A percentile compares a stretch with the other conserved stretches of the same genome.
These are phyloP conservation scores for Pseudocercospora macadamiae DNA, from an alignment of 2,329 filamentous ascomycete genomes.

Conservation along the genomic window DNA sequence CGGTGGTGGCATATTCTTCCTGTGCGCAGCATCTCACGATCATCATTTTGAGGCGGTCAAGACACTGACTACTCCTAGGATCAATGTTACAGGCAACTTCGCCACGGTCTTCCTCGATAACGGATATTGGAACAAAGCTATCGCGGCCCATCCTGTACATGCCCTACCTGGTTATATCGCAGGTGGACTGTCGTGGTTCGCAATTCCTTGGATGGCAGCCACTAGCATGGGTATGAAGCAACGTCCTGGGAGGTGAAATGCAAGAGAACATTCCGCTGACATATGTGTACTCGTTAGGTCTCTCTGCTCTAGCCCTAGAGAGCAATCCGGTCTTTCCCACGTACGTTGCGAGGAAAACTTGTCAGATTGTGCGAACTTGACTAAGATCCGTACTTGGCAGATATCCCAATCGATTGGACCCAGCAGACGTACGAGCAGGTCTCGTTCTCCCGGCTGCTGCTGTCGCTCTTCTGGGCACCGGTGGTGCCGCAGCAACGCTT, in stretches of 20 bases:
- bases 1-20: conserved; percentile 30
- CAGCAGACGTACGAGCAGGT: conserved; percentile 75
- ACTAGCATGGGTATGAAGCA: conserved; percentile 46
- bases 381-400: conserved; percentile 50
- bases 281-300: too few relatives aligned
- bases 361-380: background rate
- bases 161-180: conserved; percentile 43
- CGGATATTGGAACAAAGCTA: conserved; percentile 52
- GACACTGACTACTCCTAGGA: background rate
- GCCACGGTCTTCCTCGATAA: conserved; percentile 46
- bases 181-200: conserved; percentile 52
- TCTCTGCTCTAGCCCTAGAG: conserved; percentile 78
- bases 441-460: conserved; percentile 82
- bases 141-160: conserved; percentile 41
- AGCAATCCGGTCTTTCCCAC: conserved; percentile 71
- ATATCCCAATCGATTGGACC: conserved; percentile 69
- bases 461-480: conserved; percentile 76
- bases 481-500: conserved; percentile 75
- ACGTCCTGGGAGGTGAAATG: too few relatives aligned
- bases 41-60: too few relatives aligned
- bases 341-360: conserved; percentile 47
- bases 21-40: background rate
- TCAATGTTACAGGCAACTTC: conserved; percentile 19
- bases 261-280: background rate
- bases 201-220: conserved; percentile 52